Base-by-base conservation (phyloP, 2,329 filamentous ascomycete genomes). In the Aureobasidium sp. region DNA sequence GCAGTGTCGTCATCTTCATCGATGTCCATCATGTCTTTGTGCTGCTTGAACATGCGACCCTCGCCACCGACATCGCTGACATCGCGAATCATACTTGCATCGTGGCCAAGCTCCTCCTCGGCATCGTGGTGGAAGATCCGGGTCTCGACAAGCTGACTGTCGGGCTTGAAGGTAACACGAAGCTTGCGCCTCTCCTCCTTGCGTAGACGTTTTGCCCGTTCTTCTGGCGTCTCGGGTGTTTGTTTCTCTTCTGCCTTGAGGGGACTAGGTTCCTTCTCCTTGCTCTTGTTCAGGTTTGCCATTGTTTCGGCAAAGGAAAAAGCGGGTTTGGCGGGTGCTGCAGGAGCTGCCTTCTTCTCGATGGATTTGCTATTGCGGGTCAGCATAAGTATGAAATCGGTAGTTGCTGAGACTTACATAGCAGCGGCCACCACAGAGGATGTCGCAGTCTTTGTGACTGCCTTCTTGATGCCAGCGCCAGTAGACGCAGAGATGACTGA, bases 141-240 rank as follows among this genome's bases (percentile, higher is more conserved):
- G 61, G 90, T 78, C 67, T 89, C 78, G 1, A 86, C 86, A 34
- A 93, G 79, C 34, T 85, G 82, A 20, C 82, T 77, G 55, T 87
- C 88, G 0, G 84, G 81, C 70, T 87, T 89, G 81, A 88, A 93
- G 7, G 77, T 82, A 6, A 93, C 89, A 14, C 86, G 82, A 25
- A 91, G 77, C 65, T 87, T 84, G 39, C 87, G 82, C 53, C 89
- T 82, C 63, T 84, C 81, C 70, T 91, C 88, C 69, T 90, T 91
- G 39, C 88, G 84, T 5, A 90, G 76, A 12, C 89, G 83, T 68
- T 85, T 88, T 1, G 80, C 77, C 67, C 80, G 86, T 70, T 90
- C 82, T 68, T 89, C 87, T 0, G 84, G 77, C 0, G 87, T 90
- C 71, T 92, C 89, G 0, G 80, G 76, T 0, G 78, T 75, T 20